Evolutionary conservation across 2,329 filamentous ascomycete species (phyloP).

Genomic region (Myriosclerotinia scirpicola): DNA sequence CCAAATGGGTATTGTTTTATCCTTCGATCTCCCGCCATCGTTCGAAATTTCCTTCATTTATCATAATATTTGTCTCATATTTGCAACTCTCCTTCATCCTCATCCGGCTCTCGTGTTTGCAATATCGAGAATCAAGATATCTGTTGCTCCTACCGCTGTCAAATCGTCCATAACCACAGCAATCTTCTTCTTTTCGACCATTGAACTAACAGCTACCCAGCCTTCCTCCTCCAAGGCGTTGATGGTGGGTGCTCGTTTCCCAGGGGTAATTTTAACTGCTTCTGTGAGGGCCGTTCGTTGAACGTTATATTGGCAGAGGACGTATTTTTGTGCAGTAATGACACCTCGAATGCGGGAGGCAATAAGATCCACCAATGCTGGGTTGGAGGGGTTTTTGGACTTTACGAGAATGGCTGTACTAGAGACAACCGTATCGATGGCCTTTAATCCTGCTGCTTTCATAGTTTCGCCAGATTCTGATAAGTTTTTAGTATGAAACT

Average conservation of each 20-base stretch:
- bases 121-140: constrained; percentile 42
- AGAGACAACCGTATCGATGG: constrained; percentile 89
- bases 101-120: constrained; percentile 39
- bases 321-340: constrained; percentile 90
- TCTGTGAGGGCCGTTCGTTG: constrained; percentile 64
- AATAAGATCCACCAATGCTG: constrained; percentile 79
- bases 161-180: constrained; percentile 42
- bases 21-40: neutral
- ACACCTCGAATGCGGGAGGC: constrained; percentile 85
- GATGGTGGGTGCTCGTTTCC: constrained; percentile 89
- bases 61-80: neutral
- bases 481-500: constrained; percentile 27
- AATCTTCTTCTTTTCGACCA: constrained; percentile 42
- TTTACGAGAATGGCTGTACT: constrained; percentile 90
- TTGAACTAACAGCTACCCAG: constrained; percentile 35
- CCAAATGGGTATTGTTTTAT: constrained; percentile 14
- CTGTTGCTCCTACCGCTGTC: constrained; percentile 38
- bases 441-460: constrained; percentile 89
- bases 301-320: constrained; percentile 96
- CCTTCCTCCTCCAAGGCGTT: constrained; percentile 62
- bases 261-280: constrained; percentile 80
- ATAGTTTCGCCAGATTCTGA: constrained; percentile 97
- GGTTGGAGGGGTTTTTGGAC: constrained; percentile 79
- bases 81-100: constrained; percentile 10
- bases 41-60: neutral